phyloP scores from a whole-genome alignment of 2,329 filamentous ascomycete genomes.

The Fusarium austroafricanum region DNA sequence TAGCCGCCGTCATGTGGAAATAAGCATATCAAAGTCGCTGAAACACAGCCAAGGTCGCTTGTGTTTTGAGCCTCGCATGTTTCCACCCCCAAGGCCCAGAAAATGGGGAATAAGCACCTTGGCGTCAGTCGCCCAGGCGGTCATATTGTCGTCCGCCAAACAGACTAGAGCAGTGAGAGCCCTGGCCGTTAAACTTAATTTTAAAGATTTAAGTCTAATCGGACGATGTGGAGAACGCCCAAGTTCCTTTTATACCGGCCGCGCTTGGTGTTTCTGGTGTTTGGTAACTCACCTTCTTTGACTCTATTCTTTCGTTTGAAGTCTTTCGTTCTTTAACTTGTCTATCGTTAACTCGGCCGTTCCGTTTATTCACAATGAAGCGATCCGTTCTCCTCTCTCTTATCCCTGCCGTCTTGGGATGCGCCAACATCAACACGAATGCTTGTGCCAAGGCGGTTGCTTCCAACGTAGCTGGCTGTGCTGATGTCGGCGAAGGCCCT shows the following conservation, averaged over 20 bases:
- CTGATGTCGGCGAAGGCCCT: too few species aligned
- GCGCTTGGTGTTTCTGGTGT: not conserved
- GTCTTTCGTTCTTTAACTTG: slow-evolving; percentile 23
- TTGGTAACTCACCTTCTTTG: slow-evolving; percentile 5
- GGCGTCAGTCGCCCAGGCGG: slow-evolving; percentile 35
- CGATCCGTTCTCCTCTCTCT: slow-evolving; percentile 38
- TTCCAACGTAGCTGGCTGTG: too few species aligned
- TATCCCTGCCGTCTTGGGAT: slow-evolving; percentile 35
- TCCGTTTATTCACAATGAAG: slow-evolving; percentile 38
- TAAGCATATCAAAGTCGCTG: not conserved
- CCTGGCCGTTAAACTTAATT: slow-evolving; percentile 25
- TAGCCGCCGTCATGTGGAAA: slow-evolving; percentile 1
- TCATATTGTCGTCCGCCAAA: slow-evolving; percentile 40
- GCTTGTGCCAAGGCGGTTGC: too few species aligned
- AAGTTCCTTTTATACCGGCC: not conserved
- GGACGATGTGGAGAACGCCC: not conserved
- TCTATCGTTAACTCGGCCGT: slow-evolving; percentile 29
- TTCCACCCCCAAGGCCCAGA: slow-evolving; percentile 6
- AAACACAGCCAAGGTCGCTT: slow-evolving; percentile 28
- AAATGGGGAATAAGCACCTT: slow-evolving; percentile 15
- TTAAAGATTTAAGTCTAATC: slow-evolving; percentile 28
- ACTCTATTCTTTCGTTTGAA: slow-evolving; percentile 7
- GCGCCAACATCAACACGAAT: too few species aligned
- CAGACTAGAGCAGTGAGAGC: not conserved
- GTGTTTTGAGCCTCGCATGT: slow-evolving; percentile 17